Evolutionary conservation across 495 filamentous ascomycete species (phyloP), one percentile per base, ranked within the genome.

Genomic region (Lophiotrema nucula): DNA sequence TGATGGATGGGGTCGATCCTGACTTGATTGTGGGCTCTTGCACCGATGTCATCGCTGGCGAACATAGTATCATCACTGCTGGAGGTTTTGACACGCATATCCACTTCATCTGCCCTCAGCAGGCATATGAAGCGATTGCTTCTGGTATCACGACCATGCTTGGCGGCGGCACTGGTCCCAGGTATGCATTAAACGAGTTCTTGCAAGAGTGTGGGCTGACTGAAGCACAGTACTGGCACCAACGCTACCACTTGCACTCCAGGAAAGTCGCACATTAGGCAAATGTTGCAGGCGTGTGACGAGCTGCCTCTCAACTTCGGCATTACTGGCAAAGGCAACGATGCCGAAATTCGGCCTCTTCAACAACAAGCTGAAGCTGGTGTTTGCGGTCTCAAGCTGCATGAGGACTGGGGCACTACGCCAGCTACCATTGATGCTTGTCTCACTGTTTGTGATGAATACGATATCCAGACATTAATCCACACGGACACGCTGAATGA

Each of bases 401-500:
- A 98, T 69, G 93, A 98, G 73, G 93, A 98, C 75, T 98, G 93
- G 93, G 93, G 93, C 42, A 85, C 83, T 13, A 96, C 93, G 2
- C 93, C 93, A 0, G 86, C 89, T 1, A 92, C 90, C 13, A 98
- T 98, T 71, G 92, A 98, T 69, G 79, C 87, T 10, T 98, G 93
- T 67, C 81, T 98, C 31, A 53, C 71, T 10, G 85, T 97, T 35
- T 97, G 93, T 71, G 93, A 98, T 63, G 81, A 95, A 61, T 81
- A 87, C 39, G 93, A 98, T 60, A 82, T 97, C 39, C 93, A 98
- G 66, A 95, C 89, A 64, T 85, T 97, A 56, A 97, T 98, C 67
- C 93, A 98, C 70, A 97, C 93, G 2, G 93, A 98, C 72, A 98
- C 93, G 0, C 82, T 98, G 39, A 98, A 98, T 73, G 93, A 98